Conservation (phyloP, 1,284 basidiomycete species). For the Volvariella volvacea region DNA sequence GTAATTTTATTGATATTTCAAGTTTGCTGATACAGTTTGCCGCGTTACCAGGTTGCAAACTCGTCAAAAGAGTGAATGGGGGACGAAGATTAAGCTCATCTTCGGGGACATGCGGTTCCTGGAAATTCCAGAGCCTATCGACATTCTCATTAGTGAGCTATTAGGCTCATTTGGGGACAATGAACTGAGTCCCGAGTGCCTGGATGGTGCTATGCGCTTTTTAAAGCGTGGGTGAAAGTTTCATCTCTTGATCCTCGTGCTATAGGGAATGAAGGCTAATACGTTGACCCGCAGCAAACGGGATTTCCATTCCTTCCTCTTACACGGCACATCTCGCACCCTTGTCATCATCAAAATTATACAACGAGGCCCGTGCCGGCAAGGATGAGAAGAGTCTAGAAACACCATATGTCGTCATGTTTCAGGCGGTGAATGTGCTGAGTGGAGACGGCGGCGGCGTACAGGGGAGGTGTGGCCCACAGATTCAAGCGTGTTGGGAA, state of each 20-base stretch:
- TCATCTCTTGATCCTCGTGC: neutral
- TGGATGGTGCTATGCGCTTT: constrained; percentile 93
- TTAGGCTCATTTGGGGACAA: constrained; percentile 98
- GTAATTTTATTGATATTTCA: constrained; percentile 56
- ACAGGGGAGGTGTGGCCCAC: constrained; percentile 66
- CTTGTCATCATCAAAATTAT: constrained; percentile 87
- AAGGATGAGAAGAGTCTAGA: constrained; percentile 69
- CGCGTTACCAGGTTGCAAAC: constrained; percentile 63
- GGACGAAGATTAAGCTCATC: constrained; percentile 70
- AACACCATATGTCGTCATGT: constrained; percentile 98
- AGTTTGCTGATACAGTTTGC: constrained; percentile 51
- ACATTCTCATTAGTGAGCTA: constrained; percentile 94
- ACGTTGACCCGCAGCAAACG: constrained; percentile 50
- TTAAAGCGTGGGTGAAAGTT: constrained; percentile 62
- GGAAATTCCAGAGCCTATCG: constrained; percentile 77
- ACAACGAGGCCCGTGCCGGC: constrained; percentile 66
- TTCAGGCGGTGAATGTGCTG: constrained; percentile 85
- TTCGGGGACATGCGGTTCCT: constrained; percentile 93
- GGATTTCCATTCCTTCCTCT: constrained; percentile 93
- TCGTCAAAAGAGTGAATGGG: constrained; percentile 80
- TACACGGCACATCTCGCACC: constrained; percentile 96
- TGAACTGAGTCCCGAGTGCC: constrained; percentile 94
- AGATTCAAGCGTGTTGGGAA: constrained; percentile 94
- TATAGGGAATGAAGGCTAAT: neutral
- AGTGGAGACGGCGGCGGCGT: constrained; percentile 63